Percentiles rank a stretch among this genome's conserved stretches.
phyloP scores from a whole-genome alignment of 768 basidiomycete species.

The Suillus subluteus region DNA sequence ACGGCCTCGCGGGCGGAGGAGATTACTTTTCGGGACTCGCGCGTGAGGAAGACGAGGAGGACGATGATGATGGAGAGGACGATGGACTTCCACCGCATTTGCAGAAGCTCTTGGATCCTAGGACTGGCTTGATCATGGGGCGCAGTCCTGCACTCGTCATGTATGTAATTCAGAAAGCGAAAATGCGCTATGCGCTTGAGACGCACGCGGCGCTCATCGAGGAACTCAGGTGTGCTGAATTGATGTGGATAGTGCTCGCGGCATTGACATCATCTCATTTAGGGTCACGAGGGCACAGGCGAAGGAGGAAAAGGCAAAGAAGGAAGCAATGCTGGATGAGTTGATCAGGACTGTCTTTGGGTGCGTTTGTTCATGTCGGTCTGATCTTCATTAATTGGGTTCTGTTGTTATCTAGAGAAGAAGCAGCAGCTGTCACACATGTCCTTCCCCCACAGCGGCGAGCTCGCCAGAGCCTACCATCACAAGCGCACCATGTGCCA shows the following conservation, averaged over 20 bases:
- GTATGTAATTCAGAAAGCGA: conserved; percentile 74
- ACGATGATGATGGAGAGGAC: conserved; percentile 36
- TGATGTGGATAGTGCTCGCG: background rate
- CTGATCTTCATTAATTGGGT: background rate
- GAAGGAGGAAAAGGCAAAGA: conserved; percentile 55
- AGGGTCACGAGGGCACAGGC: conserved; percentile 54
- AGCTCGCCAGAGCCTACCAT: conserved; percentile 13
- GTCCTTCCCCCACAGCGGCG: conserved; percentile 17
- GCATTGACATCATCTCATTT: background rate
- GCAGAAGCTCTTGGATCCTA: conserved; percentile 50
- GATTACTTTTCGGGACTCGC: conserved; percentile 37
- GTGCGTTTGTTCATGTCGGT: conserved; percentile 35
- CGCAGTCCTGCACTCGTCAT: conserved; percentile 70
- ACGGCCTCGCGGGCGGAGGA: conserved; percentile 30
- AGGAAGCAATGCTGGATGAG: conserved; percentile 63
- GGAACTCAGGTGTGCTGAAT: conserved; percentile 50
- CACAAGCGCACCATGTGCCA: conserved; percentile 19
- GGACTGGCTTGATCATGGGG: conserved; percentile 67
- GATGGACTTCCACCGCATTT: conserved; percentile 63
- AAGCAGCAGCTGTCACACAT: conserved; percentile 23
- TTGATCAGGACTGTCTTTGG: conserved; percentile 54
- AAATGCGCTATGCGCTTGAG: conserved; percentile 67
- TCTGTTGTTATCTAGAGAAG: conserved; percentile 24
- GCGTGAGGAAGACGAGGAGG: conserved; percentile 21
- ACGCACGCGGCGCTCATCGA: conserved; percentile 68